Conservation (phyloP, 495 filamentous ascomycete genomes). For the Tuber melanosporum region DNA sequence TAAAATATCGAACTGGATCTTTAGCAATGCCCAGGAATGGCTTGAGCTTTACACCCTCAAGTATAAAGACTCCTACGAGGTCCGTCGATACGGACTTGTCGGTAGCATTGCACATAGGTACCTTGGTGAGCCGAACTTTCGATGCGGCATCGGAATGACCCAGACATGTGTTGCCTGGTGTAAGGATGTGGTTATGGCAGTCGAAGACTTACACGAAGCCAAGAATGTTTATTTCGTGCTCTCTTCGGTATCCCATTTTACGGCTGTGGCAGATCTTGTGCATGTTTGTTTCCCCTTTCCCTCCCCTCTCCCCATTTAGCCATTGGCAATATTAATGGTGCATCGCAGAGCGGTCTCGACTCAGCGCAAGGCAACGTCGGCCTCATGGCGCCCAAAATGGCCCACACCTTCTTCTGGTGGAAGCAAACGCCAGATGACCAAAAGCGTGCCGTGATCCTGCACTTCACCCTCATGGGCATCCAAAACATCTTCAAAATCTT, state of each 20-base stretch:
- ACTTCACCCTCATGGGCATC: conserved; percentile 19
- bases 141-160: conserved; percentile 27
- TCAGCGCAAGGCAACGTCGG: conserved; percentile 34
- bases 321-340: background rate
- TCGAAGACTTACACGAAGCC: conserved; percentile 34
- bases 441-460: conserved; percentile 20
- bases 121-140: conserved; percentile 32
- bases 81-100: conserved; percentile 23
- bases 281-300: conserved; percentile 21
- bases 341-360: conserved; percentile 17
- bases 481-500: conserved; percentile 22
- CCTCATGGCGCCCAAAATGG: conserved; percentile 37
- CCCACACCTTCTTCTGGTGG: conserved; percentile 34
- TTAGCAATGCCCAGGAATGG: conserved; percentile 21
- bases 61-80: conserved; percentile 11
- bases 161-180: conserved; percentile 34
- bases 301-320: background rate
- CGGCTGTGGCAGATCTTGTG: conserved; percentile 25
- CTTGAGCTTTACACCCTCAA: conserved; percentile 22
- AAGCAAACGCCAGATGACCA: conserved; percentile 14
- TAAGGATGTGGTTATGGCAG: conserved; percentile 35
- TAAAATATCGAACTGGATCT: conserved; percentile 27
- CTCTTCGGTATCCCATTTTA: conserved; percentile 25
- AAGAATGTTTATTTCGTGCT: conserved; percentile 31
- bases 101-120: conserved; percentile 30